Conservation (phyloP, 2,329 filamentous ascomycete species). For the Xylaria sp. region DNA sequence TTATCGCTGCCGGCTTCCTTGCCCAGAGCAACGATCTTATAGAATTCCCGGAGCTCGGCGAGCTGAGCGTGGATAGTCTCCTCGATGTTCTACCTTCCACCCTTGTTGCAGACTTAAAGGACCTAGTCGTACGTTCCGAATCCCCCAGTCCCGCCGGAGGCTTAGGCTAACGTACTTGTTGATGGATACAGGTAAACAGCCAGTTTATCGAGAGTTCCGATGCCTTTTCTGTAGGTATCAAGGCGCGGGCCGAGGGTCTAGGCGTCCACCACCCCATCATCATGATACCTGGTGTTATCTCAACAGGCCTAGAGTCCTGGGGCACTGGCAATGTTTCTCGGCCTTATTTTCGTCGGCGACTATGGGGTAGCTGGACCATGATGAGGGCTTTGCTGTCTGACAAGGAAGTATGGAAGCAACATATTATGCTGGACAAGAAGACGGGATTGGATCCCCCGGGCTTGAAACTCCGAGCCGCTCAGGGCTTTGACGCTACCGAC, state of each 20-base stretch:
- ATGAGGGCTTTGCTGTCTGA: constrained; percentile 94
- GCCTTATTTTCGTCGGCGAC: constrained; percentile 90
- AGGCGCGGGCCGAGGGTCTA: constrained; percentile 84
- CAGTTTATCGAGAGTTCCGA: constrained; percentile 88
- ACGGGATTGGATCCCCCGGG: constrained; percentile 92
- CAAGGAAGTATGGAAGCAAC: constrained; percentile 93
- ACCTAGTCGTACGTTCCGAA: constrained; percentile 75
- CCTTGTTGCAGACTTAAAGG: constrained; percentile 85
- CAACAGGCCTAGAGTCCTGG: constrained; percentile 96
- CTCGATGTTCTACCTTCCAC: constrained; percentile 89
- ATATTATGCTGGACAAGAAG: constrained; percentile 94
- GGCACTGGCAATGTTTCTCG: constrained; percentile 86
- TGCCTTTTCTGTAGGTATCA: constrained; percentile 89
- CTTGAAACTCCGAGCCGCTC: constrained; percentile 90
- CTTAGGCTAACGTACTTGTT: constrained; percentile 34
- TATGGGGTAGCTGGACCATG: constrained; percentile 99
- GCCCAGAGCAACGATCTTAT: constrained; percentile 91
- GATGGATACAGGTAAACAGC: constrained; percentile 78
- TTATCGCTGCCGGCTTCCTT: constrained; percentile 90
- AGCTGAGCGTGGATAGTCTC: constrained; percentile 85
- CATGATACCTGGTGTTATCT: constrained; percentile 98
- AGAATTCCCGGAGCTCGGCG: constrained; percentile 75
- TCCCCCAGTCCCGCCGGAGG: constrained; percentile 16
- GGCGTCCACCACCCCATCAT: constrained; percentile 87
- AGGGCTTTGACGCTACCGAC: constrained; percentile 97